A percentile compares a stretch with the other conserved stretches of the same genome.
These are phyloP conservation scores for Aspergillus ustus DNA, from an alignment of 2,329 filamentous ascomycete genomes.

Conservation along the genomic window DNA sequence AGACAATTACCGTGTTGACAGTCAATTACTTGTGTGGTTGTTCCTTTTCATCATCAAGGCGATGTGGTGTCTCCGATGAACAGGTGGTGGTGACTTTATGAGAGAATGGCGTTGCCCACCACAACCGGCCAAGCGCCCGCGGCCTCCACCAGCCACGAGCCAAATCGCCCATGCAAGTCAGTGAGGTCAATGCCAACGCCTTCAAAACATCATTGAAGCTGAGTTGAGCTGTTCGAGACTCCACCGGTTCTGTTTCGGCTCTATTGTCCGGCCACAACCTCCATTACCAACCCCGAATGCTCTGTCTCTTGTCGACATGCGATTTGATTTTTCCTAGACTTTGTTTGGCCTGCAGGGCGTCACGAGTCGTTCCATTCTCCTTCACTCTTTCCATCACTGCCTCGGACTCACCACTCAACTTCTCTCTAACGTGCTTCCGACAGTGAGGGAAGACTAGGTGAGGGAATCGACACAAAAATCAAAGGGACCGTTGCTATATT, in stretches of 20 bases:
- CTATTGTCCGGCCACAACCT: constrained; percentile 13
- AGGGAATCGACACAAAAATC: constrained; percentile 1
- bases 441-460: constrained; percentile 4
- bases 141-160: constrained; percentile 30
- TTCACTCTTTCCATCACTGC: constrained; percentile 24
- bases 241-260: constrained; percentile 6
- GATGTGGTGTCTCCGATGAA: not conserved
- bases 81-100: not conserved
- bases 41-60: not conserved
- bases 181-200: not conserved
- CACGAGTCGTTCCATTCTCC: constrained; percentile 29
- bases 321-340: constrained; percentile 25
- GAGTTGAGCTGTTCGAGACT: constrained; percentile 1
- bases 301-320: constrained; percentile 26
- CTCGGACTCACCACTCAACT: constrained; percentile 8
- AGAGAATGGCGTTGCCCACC: constrained; percentile 35
- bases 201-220: constrained; percentile 30
- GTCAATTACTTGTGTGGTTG: not conserved
- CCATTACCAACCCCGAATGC: constrained; percentile 1
- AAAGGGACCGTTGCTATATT: constrained; percentile 10
- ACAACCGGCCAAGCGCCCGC: constrained; percentile 33
- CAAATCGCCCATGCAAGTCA: constrained; percentile 11
- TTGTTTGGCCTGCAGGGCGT: constrained; percentile 29
- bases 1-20: not conserved
- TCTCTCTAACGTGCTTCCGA: constrained; percentile 1